Conservation (phyloP, 495 filamentous ascomycete species). For the Daldinia loculata region DNA sequence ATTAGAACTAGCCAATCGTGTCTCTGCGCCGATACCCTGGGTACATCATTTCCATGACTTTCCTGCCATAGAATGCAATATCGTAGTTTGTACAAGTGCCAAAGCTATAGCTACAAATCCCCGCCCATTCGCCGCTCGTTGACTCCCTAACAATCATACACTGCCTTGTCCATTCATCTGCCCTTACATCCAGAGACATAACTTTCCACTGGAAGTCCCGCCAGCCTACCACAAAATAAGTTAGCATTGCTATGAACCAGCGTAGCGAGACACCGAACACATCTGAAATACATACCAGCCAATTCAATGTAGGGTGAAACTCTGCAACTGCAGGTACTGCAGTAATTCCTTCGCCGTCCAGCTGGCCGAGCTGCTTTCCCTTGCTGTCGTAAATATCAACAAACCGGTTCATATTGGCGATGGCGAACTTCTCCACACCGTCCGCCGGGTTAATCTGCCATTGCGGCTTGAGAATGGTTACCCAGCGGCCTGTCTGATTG, state of each 20-base stretch:
- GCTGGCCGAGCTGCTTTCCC: constrained; percentile 89
- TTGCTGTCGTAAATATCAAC: constrained; percentile 84
- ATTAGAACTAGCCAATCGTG: not conserved
- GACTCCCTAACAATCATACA: not conserved
- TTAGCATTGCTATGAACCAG: constrained; percentile 11
- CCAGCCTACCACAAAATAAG: constrained; percentile 54
- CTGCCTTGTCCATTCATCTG: not conserved
- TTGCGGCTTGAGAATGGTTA: constrained; percentile 83
- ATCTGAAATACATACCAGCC: constrained; percentile 66
- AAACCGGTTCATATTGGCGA: constrained; percentile 98
- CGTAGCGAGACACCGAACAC: not conserved
- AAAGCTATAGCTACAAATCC: not conserved
- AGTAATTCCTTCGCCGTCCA: constrained; percentile 87
- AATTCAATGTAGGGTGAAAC: constrained; percentile 87
- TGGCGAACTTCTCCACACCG: constrained; percentile 83
- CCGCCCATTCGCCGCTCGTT: not conserved
- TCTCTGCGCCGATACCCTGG: not conserved
- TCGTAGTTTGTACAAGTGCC: constrained; percentile 3
- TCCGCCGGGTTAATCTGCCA: constrained; percentile 86
- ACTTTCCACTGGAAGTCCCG: constrained; percentile 90
- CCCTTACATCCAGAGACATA: constrained; percentile 85
- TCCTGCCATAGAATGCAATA: not conserved
- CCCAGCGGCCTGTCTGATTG: constrained; percentile 89
- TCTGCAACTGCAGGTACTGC: constrained; percentile 93
- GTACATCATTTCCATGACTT: not conserved